Base-by-base conservation (phyloP, 75 land plant genomes). In the Sequoiadendron giganteum region DNA sequence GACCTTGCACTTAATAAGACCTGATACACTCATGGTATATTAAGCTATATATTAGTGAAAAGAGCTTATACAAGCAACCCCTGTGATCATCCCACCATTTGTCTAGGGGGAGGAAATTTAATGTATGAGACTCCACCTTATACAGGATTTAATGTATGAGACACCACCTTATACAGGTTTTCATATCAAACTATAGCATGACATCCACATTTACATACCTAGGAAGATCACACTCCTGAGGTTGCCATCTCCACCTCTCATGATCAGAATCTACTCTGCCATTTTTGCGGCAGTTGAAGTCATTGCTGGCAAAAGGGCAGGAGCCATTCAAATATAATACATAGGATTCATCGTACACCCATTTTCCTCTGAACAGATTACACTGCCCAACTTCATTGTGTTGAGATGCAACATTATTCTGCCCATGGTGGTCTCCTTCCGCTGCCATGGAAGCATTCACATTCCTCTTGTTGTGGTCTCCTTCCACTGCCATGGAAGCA, bases 171-270 rank as follows among this genome's bases (percentile, higher is more conserved):
- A 39, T 10, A 85, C 40, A n/a, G 1, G 28, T 28, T 83, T 79
- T 30, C 10, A 21, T 79, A 79, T 30, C 5, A 87, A 28, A 38
- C 30, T 21, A 76, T 5, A 76, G 38, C 6, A 36, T 42, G 2
- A 7, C 25, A 25, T 42, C 2, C 1, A 19, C 49, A 82, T 47
- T n/a, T 11, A 43, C 84, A 87, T 42, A 88, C 90, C 90, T 88
- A 14, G 90, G 89, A 40, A 88, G 39, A 14, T 76, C 36, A 16
- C 86, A 89, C 0, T 58, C 90, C 0, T 48, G 43, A 42, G 90
- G 90, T 49, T 89, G 55, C 90, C 90, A 89, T 79, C 90, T 48
- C 90, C 90, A 89, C 82, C 84, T 40, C 55, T 78, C 34, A 11
- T 82, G 88, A n/a, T n/a, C 32, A 5, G 68, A 87, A 82, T 89